Evolutionary conservation across 2,329 filamentous ascomycete genomes (phyloP).

Genomic region (Aspergillus melleus): DNA sequence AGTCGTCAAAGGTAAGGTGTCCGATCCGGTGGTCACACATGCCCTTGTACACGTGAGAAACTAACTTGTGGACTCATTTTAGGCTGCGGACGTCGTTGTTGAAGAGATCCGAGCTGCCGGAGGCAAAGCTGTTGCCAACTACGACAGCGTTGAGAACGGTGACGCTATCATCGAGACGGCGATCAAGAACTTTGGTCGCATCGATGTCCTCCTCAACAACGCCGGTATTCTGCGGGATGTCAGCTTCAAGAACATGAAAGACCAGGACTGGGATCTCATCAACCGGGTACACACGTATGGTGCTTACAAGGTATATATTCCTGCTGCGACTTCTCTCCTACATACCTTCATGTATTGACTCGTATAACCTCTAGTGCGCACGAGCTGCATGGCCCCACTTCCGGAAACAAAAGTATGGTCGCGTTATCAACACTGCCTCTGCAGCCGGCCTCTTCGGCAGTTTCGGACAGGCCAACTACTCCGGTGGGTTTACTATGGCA

Average conservation of each 20-base stretch:
- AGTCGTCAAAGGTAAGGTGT: slow-evolving; percentile 70
- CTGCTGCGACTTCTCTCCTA: not conserved
- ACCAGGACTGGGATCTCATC: slow-evolving; percentile 94
- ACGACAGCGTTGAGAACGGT: slow-evolving; percentile 79
- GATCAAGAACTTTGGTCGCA: slow-evolving; percentile 58
- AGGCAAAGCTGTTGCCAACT: slow-evolving; percentile 96
- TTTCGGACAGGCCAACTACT: slow-evolving; percentile 97
- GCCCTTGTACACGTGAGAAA: slow-evolving; percentile 59
- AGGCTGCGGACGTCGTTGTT: slow-evolving; percentile 59
- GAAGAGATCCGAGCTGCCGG: slow-evolving; percentile 69
- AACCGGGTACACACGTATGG: slow-evolving; percentile 90
- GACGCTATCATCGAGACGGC: slow-evolving; percentile 81
- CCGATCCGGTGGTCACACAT: not conserved
- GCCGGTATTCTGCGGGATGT: slow-evolving; percentile 92
- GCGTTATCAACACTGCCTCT: slow-evolving; percentile 96
- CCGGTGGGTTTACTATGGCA: slow-evolving; percentile 50
- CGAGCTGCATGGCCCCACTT: slow-evolving; percentile 96
- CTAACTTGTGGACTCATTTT: slow-evolving; percentile 37
- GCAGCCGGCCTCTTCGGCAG: slow-evolving; percentile 92
- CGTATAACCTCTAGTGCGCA: slow-evolving; percentile 58
- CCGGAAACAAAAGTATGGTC: slow-evolving; percentile 97
- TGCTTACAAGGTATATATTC: slow-evolving; percentile 71
- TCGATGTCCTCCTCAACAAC: slow-evolving; percentile 97
- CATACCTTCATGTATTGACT: slow-evolving; percentile 12
- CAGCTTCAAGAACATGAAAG: slow-evolving; percentile 98